Evolutionary conservation across 202 grass and related monocot species (phyloP).

Genomic region (Hordeum pubiflorum): DNA sequence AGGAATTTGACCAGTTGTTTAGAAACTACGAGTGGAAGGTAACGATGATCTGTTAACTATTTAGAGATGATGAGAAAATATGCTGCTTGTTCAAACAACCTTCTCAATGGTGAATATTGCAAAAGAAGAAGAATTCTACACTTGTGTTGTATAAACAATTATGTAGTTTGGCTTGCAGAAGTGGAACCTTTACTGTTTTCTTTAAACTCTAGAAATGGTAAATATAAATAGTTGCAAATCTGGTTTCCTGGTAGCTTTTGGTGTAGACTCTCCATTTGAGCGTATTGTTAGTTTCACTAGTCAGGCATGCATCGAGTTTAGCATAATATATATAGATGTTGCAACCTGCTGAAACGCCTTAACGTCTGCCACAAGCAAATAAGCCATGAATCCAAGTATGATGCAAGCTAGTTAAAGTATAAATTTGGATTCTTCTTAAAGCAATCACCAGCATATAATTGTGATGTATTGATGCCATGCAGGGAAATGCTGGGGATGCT

Average conservation of each 20-base stretch:
- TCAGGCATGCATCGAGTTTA: neutral
- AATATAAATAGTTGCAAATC: neutral
- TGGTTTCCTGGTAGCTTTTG: slow-evolving; percentile 2
- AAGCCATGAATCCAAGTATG: neutral
- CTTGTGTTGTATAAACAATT: neutral
- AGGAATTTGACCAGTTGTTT: slow-evolving; percentile 56
- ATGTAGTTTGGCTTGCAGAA: neutral
- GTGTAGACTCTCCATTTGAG: neutral
- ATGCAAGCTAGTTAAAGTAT: neutral
- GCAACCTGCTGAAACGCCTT: neutral
- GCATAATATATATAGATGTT: neutral
- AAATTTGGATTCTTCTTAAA: neutral
- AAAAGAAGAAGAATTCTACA: neutral
- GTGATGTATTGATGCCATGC: slow-evolving; percentile 9
- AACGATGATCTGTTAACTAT: slow-evolving; percentile 15
- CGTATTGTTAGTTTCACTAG: neutral
- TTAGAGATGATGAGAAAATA: slow-evolving; percentile 21
- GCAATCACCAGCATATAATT: neutral
- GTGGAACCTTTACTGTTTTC: neutral
- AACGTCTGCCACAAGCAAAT: neutral
- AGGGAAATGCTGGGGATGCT: slow-evolving; percentile 62
- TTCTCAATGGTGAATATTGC: slow-evolving; percentile 7
- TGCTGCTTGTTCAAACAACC: neutral
- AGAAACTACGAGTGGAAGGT: slow-evolving; percentile 76
- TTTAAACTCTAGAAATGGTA: neutral